phyloP scores from a whole-genome alignment of 2,329 filamentous ascomycete genomes.

The Chrysoporthe austroafricana region DNA sequence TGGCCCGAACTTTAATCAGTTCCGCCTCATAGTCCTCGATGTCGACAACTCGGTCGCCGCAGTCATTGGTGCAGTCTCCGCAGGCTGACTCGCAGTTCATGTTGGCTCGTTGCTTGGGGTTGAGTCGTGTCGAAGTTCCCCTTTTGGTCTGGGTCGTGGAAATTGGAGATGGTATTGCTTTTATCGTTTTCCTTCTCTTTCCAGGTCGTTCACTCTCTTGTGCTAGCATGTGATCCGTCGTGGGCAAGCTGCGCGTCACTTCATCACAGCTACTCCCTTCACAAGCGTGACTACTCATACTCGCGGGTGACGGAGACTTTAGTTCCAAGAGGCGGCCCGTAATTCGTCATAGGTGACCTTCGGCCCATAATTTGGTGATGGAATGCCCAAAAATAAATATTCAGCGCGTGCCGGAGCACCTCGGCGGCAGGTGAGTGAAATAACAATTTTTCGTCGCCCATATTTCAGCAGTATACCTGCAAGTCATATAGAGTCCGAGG shows the following conservation, averaged over 20 bases:
- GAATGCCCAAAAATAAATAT: not conserved
- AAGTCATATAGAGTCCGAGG: not conserved
- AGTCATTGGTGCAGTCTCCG: conserved; percentile 25
- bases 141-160: not conserved
- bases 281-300: not conserved
- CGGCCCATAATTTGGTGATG: not conserved
- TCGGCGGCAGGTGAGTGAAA: not conserved
- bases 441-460: not conserved
- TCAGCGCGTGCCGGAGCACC: not conserved
- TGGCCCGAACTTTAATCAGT: conserved; percentile 30
- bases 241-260: not conserved
- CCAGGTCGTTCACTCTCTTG: not conserved
- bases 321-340: not conserved
- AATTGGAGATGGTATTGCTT: not conserved
- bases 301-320: not conserved
- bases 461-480: not conserved
- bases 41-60: conserved; percentile 24
- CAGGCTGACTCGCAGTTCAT: conserved; percentile 25
- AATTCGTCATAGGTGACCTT: not conserved
- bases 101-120: not conserved
- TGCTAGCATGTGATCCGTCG: not conserved
- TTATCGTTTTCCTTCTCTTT: not conserved
- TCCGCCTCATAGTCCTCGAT: conserved; percentile 36
- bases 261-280: not conserved
- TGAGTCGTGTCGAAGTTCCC: not conserved